Base-by-base conservation (phyloP, 2,329 filamentous ascomycete species). In the Remersonia thermophila region DNA sequence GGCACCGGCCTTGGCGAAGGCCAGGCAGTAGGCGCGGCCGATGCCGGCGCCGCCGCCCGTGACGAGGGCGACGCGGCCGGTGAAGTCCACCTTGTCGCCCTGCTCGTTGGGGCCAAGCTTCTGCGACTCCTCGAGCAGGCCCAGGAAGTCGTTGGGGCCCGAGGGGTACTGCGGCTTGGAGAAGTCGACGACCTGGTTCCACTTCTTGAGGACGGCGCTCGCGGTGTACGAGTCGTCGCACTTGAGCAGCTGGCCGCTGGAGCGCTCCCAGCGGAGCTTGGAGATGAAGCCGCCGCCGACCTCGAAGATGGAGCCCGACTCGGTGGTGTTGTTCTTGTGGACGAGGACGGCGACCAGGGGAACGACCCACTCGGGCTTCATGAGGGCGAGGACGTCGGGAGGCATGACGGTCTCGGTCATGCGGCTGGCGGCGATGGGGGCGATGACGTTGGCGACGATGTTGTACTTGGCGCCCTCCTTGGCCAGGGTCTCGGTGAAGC, bases 401-500 rank as follows among this genome's bases (percentile, higher is more conserved):
- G 87, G 86, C 85, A 95, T 89, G 48, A 95, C 72, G 13, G 89
- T 95, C 58, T 86, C 77, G 30, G 87, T 95, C 86, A 96, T 93
- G 58, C 89, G 79, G 64, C 83, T 91, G 42, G 87, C 91, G 49
- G 89, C 89, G 54, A 95, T 87, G 36, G 91, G 91, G 13, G 91
- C 86, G 64, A 98, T 93, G 51, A 84, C 84, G 61, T 98, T 98
- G 67, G 71, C 77, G 52, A 94, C 65, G 50, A 98, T 96, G 71
- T 96, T 96, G 69, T 98, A 98, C 66, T 96, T 96, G 56, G 75
- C 69, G 48, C 91, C 91, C 67, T 98, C 91, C 71, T 96, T 96
- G 42, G 91, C 91, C 45, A 98, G 72, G 3, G 91, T 95, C 71
- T 98, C 89, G 27, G 87, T 95, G 67, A 96, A 96, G 49, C 89